Base-by-base conservation (phyloP, 2,329 filamentous ascomycete species). In the Fusarium sacchari region DNA sequence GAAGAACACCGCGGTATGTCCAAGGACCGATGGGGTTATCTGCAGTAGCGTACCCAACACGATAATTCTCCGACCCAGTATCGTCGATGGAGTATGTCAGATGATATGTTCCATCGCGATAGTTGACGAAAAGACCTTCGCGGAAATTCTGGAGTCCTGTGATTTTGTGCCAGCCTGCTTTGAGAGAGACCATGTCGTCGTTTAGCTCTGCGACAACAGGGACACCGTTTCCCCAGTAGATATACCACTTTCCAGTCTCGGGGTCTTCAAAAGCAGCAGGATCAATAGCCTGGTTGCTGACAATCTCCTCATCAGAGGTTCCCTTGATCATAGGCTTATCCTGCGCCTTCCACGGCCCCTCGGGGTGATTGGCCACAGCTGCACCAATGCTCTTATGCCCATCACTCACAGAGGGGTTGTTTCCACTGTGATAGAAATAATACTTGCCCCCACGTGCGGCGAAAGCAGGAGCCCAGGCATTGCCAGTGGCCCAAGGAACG, bases 401-500 rank as follows among this genome's bases (percentile, higher is more conserved):
- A 9, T 67, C 90, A 84, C 37, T 87, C 81, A 74, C 68, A 0
- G 88, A 88, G 0, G 89, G 88, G 46, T 85, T 85, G 22, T 86
- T 79, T 0, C 86, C 86, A 42, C 82, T 86, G 79, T 91, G 92
- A 80, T 90, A 91, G 34, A 92, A 88, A 75, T 90, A 92, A 80
- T 88, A 92, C 80, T 89, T 90, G 0, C 88, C 89, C 65, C 88
- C 83, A 56, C 88, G 88, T 55, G 83, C 81, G 3, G 88, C 88
- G 6, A 91, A 90, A 58, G 90, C 89, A 0, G 91, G 91, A 0
- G 90, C 90, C 90, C 91, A 92, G 7, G 91, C 87, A 74, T 92
- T 91, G 67, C 91, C 91, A 3, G 84, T 86, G 1, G 89, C 89
- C 91, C 91, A 92, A 4, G 89, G 89, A 2, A 92, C 85, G 64